A percentile compares a stretch with the other conserved stretches of the same genome.
Evolutionary conservation across 352 stramenopile genomes (phyloP).

Genomic region (Globisporangium heterothallicum): DNA sequence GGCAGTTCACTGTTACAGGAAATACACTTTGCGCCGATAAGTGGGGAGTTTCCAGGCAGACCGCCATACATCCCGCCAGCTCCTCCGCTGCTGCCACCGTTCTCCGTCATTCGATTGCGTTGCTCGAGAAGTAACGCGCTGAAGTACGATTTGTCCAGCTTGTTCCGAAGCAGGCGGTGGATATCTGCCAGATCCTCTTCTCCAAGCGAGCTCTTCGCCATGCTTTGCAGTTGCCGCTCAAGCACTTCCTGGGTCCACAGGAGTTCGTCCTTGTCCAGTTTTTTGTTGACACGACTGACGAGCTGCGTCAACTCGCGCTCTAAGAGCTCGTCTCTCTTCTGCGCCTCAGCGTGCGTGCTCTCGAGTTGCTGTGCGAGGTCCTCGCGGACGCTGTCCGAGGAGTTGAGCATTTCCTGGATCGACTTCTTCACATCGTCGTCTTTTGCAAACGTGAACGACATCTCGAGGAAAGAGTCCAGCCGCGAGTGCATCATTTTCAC

Average conservation of each 20-base stretch:
- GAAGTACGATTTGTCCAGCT: slow-evolving; percentile 61
- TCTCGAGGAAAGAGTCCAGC: slow-evolving; percentile 58
- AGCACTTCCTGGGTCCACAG: slow-evolving; percentile 72
- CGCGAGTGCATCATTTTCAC: slow-evolving; percentile 63
- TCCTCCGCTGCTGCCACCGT: slow-evolving; percentile 5
- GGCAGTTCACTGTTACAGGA: slow-evolving; percentile 60
- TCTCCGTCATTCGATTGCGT: slow-evolving; percentile 20
- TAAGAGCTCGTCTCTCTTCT: slow-evolving; percentile 43
- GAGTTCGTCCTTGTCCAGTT: slow-evolving; percentile 71
- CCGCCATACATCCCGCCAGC: not conserved
- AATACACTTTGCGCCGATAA: slow-evolving; percentile 57
- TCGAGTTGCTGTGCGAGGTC: slow-evolving; percentile 47
- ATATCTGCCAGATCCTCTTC: slow-evolving; percentile 61
- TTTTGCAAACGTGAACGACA: slow-evolving; percentile 61
- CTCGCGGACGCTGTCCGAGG: slow-evolving; percentile 37
- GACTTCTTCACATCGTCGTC: slow-evolving; percentile 71
- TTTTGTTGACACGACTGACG: slow-evolving; percentile 59
- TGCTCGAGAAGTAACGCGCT: slow-evolving; percentile 47
- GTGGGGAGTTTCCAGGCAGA: slow-evolving; percentile 18
- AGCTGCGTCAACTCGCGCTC: slow-evolving; percentile 60
- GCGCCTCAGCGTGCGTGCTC: slow-evolving; percentile 27
- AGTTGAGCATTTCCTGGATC: slow-evolving; percentile 53
- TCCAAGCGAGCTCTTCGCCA: slow-evolving; percentile 58
- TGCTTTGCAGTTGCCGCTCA: slow-evolving; percentile 54
- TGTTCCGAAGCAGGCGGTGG: slow-evolving; percentile 42